Conservation (phyloP, 2,329 filamentous ascomycete genomes). For the Magnaporthiopsis poae region DNA sequence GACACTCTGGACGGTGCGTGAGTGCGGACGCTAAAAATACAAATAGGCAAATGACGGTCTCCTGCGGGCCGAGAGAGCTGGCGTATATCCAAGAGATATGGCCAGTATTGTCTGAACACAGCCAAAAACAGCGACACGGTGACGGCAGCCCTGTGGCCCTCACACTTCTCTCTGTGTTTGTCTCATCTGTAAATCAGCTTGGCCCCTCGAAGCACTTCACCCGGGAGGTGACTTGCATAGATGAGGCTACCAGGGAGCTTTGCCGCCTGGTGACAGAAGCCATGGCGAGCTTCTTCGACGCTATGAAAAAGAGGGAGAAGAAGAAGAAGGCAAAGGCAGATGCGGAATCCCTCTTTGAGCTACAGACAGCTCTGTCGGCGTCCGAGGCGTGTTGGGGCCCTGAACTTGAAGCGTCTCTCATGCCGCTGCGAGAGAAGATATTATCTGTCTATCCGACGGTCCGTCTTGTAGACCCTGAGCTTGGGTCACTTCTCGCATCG, state of each 20-base stretch:
- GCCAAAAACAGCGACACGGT: not conserved
- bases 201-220: not conserved
- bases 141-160: not conserved
- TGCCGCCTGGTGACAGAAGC: not conserved
- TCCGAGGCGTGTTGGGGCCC: not conserved
- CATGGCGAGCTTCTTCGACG: not conserved
- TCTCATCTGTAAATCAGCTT: not conserved
- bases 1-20: not conserved
- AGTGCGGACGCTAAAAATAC: slow-evolving; percentile 8
- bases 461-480: not conserved
- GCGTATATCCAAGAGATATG: slow-evolving; percentile 2
- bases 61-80: not conserved
- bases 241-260: slow-evolving; percentile 1
- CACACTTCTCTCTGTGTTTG: not conserved
- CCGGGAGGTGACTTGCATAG: not conserved
- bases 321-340: not conserved
- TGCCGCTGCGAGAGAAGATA: not conserved
- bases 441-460: not conserved
- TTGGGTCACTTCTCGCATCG: not conserved
- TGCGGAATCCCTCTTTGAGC: not conserved
- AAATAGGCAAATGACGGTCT: slow-evolving; percentile 29
- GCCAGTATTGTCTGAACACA: slow-evolving; percentile 1
- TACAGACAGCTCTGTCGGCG: slow-evolving; percentile 2
- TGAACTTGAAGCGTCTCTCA: not conserved
- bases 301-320: not conserved